Conservation (phyloP, 1,284 basidiomycete genomes). For the Ustilago lituana region DNA sequence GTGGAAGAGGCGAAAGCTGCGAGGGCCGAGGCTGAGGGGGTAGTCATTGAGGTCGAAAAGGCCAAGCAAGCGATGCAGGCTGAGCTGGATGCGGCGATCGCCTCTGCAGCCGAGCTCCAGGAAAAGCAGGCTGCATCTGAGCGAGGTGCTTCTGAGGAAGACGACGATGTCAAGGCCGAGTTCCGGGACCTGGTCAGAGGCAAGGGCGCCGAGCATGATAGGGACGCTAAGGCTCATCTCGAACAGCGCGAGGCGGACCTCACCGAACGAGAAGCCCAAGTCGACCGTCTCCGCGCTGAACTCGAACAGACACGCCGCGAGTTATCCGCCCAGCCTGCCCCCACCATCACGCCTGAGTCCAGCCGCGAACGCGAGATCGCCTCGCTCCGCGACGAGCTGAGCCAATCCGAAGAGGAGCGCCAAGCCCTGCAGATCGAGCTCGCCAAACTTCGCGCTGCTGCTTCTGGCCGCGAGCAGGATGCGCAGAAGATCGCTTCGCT, state of each 20-base stretch:
- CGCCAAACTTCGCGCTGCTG: constrained; percentile 25
- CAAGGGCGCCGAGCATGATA: not conserved
- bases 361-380: constrained; percentile 26
- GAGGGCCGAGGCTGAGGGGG: not conserved
- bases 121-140: constrained; percentile 9
- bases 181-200: constrained; percentile 33
- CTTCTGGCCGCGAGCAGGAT: constrained; percentile 12
- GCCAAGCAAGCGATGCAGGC: constrained; percentile 12
- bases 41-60: not conserved
- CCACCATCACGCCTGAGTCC: no score
- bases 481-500: constrained; percentile 4
- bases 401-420: constrained; percentile 29
- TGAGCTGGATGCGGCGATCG: constrained; percentile 8
- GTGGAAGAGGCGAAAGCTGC: constrained; percentile 11
- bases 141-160: constrained; percentile 12
- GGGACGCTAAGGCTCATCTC: not conserved
- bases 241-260: constrained; percentile 23
- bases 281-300: constrained; percentile 9
- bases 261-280: constrained; percentile 19
- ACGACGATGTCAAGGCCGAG: constrained; percentile 36
- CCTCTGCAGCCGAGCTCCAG: constrained; percentile 15
- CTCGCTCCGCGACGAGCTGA: constrained; percentile 24
- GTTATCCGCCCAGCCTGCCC: constrained; percentile 3
- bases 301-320: constrained; percentile 17
- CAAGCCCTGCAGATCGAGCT: constrained; percentile 20